Evolutionary conservation across 495 filamentous ascomycete species (phyloP).

Genomic region (Neurospora sp.): DNA sequence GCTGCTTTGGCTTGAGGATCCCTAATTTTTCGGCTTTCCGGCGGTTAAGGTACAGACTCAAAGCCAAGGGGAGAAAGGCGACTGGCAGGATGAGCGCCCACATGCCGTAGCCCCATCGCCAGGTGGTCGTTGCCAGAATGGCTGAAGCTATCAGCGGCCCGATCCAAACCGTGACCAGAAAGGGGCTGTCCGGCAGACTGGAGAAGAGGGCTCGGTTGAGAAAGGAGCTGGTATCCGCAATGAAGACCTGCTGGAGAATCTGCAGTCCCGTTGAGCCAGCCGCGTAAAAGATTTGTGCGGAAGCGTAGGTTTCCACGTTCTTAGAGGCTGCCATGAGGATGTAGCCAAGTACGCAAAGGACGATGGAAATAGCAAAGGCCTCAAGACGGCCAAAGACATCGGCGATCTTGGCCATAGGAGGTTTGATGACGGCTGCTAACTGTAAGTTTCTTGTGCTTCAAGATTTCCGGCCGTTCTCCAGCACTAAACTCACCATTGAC

Average conservation of each 20-base stretch:
- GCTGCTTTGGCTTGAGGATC: conserved; percentile 17
- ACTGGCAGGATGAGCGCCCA: conserved; percentile 49
- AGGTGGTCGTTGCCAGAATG: conserved; percentile 36
- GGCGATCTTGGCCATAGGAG: conserved; percentile 34
- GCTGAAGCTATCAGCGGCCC: conserved; percentile 33
- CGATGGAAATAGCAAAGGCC: conserved; percentile 26
- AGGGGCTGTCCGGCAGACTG: conserved; percentile 50
- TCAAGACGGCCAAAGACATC: conserved; percentile 35
- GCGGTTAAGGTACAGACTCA: conserved; percentile 45
- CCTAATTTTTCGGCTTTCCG: conserved; percentile 39
- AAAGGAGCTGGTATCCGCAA: conserved; percentile 56
- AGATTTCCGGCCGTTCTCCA: not conserved
- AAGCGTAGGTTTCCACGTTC: conserved; percentile 32
- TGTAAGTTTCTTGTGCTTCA: not conserved
- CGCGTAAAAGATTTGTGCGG: conserved; percentile 40
- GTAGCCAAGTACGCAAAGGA: conserved; percentile 29
- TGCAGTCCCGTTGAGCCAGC: conserved; percentile 42
- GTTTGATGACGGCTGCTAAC: conserved; percentile 29
- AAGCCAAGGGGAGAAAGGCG: conserved; percentile 40
- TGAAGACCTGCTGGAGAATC: conserved; percentile 50
- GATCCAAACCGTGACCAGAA: conserved; percentile 50
- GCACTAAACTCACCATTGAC: conserved; percentile 29
- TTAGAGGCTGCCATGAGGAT: conserved; percentile 28
- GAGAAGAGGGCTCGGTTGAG: conserved; percentile 51
- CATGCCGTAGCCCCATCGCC: conserved; percentile 53